A percentile compares a stretch with the other conserved stretches of the same genome.
Evolutionary conservation across 2,329 filamentous ascomycete species (phyloP).

Genomic region (Fusarium foetens): DNA sequence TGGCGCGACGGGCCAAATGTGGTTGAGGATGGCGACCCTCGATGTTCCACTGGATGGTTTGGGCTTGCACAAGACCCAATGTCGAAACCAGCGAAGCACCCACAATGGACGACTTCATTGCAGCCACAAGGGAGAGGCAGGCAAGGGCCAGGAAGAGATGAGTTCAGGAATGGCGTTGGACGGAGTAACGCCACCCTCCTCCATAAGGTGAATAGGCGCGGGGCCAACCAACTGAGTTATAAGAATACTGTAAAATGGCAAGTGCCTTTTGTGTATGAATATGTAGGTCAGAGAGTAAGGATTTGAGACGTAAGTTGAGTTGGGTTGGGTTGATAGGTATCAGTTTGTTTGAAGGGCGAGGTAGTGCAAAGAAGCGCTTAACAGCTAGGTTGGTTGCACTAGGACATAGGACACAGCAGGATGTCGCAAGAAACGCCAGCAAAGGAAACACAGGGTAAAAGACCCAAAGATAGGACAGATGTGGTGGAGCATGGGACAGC

Average conservation of each 20-base stretch:
- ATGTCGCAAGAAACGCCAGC: constrained; percentile 36
- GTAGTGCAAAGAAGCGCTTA: constrained; percentile 17
- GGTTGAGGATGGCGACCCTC: constrained; percentile 48
- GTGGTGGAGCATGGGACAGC: constrained; percentile 39
- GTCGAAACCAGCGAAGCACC: constrained; percentile 37
- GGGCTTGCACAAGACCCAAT: constrained; percentile 40
- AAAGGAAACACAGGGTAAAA: constrained; percentile 32
- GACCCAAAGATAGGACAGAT: constrained; percentile 26
- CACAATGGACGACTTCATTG: constrained; percentile 41
- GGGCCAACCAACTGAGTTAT: constrained; percentile 17
- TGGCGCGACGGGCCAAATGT: constrained; percentile 52
- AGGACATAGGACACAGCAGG: constrained; percentile 32
- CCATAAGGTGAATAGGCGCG: constrained; percentile 35
- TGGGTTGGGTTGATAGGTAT: not conserved
- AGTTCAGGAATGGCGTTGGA: constrained; percentile 35
- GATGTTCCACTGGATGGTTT: constrained; percentile 61
- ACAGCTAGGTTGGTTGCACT: constrained; percentile 9
- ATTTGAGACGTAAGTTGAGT: not conserved
- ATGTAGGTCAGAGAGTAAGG: not conserved
- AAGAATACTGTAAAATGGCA: constrained; percentile 1
- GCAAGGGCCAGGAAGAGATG: constrained; percentile 4
- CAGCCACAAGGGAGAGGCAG: constrained; percentile 12
- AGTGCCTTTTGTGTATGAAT: not conserved
- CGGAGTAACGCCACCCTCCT: constrained; percentile 38
- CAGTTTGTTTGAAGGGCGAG: not conserved